Evolutionary conservation across 352 stramenopile genomes (phyloP).

Genomic region (Globisporangium cederbergense): DNA sequence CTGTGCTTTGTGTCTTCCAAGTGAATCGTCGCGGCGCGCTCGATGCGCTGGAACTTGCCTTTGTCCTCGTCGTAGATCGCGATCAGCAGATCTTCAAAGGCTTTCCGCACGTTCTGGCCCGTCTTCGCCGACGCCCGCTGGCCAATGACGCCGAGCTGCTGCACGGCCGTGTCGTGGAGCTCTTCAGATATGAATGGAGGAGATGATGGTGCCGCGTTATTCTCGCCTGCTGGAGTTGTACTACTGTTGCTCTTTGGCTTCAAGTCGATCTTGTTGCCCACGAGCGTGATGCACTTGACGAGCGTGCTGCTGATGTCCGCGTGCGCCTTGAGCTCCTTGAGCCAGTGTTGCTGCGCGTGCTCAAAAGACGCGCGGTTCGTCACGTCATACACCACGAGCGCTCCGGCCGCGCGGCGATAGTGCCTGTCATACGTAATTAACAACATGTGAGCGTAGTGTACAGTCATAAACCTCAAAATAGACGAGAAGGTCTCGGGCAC

Average conservation of each 20-base stretch:
- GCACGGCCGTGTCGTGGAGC: constrained; percentile 39
- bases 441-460: neutral
- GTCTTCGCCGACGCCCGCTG: constrained; percentile 72
- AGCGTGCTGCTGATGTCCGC: constrained; percentile 62
- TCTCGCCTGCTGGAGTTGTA: neutral
- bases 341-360: constrained; percentile 68
- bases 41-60: constrained; percentile 34
- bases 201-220: neutral
- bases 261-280: constrained; percentile 81
- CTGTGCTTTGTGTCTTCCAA: constrained; percentile 25
- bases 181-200: constrained; percentile 29
- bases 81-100: constrained; percentile 73
- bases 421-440: constrained; percentile 28
- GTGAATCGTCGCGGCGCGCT: constrained; percentile 32
- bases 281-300: constrained; percentile 63
- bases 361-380: constrained; percentile 59
- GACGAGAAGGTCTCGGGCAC: constrained; percentile 3
- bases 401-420: constrained; percentile 68
- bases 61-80: constrained; percentile 67
- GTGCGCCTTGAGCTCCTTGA: constrained; percentile 69
- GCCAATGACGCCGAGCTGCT: constrained; percentile 39
- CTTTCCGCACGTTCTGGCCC: constrained; percentile 53
- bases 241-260: constrained; percentile 15
- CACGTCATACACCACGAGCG: constrained; percentile 78
- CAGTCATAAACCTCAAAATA: neutral